Percentiles rank a stretch among this genome's conserved stretches.
These are phyloP conservation scores for Penicillium psychrofluorescens DNA, from an alignment of 495 filamentous ascomycete species.

Conservation along the genomic window DNA sequence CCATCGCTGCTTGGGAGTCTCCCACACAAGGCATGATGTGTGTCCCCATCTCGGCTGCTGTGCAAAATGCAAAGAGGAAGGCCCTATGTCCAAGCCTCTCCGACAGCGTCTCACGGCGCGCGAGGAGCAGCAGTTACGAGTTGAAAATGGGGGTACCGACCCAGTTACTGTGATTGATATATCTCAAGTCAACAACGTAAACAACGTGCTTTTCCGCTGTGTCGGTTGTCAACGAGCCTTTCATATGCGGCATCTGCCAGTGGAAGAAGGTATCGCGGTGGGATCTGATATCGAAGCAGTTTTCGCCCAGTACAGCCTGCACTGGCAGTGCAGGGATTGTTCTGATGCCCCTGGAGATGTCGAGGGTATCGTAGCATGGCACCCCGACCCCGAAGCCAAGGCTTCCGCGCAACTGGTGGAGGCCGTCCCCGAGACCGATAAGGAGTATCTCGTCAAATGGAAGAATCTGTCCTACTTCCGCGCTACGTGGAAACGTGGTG, in stretches of 20 bases:
- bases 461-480: constrained; percentile 68
- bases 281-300: too few relatives aligned
- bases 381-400: constrained; percentile 48
- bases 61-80: constrained; percentile 53
- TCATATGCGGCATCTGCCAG: constrained; percentile 70
- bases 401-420: constrained; percentile 38
- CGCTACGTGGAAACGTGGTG: constrained; percentile 76
- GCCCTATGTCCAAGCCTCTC: constrained; percentile 63
- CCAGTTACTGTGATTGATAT: constrained; percentile 58
- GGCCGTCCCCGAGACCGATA: constrained; percentile 57
- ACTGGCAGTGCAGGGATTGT: constrained; percentile 76
- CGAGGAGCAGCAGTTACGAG: constrained; percentile 74
- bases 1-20: constrained; percentile 67
- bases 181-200: constrained; percentile 61
- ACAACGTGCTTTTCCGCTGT: constrained; percentile 81
- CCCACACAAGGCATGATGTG: constrained; percentile 57
- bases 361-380: constrained; percentile 76
- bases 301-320: constrained; percentile 53
- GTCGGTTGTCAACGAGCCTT: constrained; percentile 65
- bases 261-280: not conserved
- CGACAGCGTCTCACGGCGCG: constrained; percentile 57
- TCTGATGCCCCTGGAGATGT: constrained; percentile 50
- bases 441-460: constrained; percentile 92
- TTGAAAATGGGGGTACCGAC: constrained; percentile 70
- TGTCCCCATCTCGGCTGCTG: constrained; percentile 67